Evolutionary conservation across 371 early-diverging fungal species (phyloP), one percentile per base, ranked within the genome.

Genomic region (Apophysomyces sp.): DNA sequence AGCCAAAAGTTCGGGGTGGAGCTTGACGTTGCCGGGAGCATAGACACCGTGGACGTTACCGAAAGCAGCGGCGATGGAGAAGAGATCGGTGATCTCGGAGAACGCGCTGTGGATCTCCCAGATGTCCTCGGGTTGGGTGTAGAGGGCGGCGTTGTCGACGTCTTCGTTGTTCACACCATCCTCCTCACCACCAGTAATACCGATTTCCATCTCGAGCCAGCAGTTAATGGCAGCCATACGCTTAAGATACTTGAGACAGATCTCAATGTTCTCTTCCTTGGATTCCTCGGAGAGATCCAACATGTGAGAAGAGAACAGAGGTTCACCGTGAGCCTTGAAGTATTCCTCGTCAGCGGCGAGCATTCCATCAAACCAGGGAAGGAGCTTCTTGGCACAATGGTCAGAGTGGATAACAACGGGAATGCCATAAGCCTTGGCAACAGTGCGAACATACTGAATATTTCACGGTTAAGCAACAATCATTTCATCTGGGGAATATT

Each of bases 321-420:
- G 94, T 82, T 93, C 95, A 68, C 90, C 90, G 74, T 93, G 90
- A 69, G 82, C 77, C 80, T 89, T 90, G 82, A 89, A 95, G 89
- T 95, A 93, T 58, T 80, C 87, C 72, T 94, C 94, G 73, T 95
- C 95, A 57, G 95, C 95, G 37, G 73, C 86, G 61, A 95, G 81
- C 95, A 95, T 95, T 61, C 91, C 95, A 67, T 95, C 95, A 76
- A 95, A 92, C 95, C 95, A 95, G 30, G 93, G 93, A 54, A 95
- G 82, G 60, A 95, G 90, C 86, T 94, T 93, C 84, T 91, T 90
- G 76, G 94, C 95, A 82, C 95, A 95, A 86, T 95, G 95, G 73
- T 95, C 95, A 67, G 92, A 90, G 88, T 95, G 95, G 62, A 94
- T 66, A 39, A 90, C 75, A 53, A 94, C 94, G 58, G 95, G 95